Percentiles rank a stretch among this genome's conserved stretches.
phyloP scores from a whole-genome alignment of 352 stramenopile species.

The Phytophthora agathidicida region DNA sequence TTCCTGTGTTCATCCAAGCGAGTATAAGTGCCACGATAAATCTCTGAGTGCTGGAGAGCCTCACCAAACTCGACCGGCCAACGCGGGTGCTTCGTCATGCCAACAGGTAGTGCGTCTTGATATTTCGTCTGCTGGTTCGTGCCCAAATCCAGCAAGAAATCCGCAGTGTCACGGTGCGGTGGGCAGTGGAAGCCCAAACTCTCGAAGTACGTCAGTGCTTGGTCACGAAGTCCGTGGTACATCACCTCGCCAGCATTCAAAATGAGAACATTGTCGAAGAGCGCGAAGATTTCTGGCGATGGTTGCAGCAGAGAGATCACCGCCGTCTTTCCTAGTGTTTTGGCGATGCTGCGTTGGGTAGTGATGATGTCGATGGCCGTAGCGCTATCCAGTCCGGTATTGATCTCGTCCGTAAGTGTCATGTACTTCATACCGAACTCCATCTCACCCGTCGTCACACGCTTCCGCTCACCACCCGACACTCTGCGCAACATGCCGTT shows the following conservation, averaged over 20 bases:
- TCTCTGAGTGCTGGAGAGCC: slow-evolving; percentile 44
- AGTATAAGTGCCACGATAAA: slow-evolving; percentile 44
- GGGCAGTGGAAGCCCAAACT: slow-evolving; percentile 47
- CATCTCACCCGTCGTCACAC: no score
- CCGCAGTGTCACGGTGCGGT: slow-evolving; percentile 38
- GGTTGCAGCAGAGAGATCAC: slow-evolving; percentile 89
- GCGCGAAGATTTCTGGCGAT: slow-evolving; percentile 90
- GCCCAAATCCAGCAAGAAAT: slow-evolving; percentile 55
- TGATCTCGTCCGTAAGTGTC: slow-evolving; percentile 89
- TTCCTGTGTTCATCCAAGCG: slow-evolving; percentile 37
- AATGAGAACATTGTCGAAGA: slow-evolving; percentile 95
- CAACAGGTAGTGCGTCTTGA: not conserved
- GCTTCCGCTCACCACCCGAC: no score
- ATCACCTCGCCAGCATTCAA: slow-evolving; percentile 89
- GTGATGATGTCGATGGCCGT: slow-evolving; percentile 66
- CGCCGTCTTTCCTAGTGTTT: slow-evolving; percentile 54
- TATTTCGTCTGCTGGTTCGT: slow-evolving; percentile 53
- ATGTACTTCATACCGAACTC: no score
- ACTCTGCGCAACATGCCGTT: slow-evolving; percentile 53
- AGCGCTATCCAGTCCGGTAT: slow-evolving; percentile 57
- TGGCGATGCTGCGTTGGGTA: slow-evolving; percentile 47
- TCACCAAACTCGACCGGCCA: slow-evolving; percentile 43
- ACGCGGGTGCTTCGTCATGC: slow-evolving; percentile 1
- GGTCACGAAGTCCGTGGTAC: slow-evolving; percentile 50
- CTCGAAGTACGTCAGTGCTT: slow-evolving; percentile 51